Evolutionary conservation across 768 basidiomycete genomes (phyloP).

Genomic region (Termitomyces sp.): DNA sequence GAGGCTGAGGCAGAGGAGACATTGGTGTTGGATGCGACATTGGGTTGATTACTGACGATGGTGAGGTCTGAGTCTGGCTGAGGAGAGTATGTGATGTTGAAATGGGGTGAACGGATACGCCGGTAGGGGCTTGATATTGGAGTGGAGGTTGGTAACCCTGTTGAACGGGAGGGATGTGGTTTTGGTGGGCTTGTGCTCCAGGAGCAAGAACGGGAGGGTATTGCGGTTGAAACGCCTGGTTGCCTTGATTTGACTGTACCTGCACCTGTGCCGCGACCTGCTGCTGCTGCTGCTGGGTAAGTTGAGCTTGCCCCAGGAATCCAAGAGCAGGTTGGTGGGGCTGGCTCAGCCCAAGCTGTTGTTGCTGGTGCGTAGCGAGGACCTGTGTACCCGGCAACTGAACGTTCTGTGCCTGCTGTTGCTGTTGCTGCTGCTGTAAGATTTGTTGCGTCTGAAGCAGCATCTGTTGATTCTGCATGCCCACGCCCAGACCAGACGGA

Average conservation of each 20-base stretch:
- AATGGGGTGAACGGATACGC: not conserved
- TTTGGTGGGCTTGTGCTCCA: not conserved
- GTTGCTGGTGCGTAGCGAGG: not conserved
- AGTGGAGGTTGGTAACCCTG: not conserved
- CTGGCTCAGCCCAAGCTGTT: not conserved
- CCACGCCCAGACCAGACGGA: not conserved
- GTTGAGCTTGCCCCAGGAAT: not conserved
- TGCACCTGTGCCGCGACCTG: not conserved
- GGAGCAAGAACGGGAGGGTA: not conserved
- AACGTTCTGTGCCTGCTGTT: not conserved
- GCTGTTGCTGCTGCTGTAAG: not conserved
- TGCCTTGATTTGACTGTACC: not conserved
- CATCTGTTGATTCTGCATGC: not conserved
- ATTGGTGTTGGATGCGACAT: slow-evolving; percentile 2
- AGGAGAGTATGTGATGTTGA: not conserved
- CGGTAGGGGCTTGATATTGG: too few relatives aligned
- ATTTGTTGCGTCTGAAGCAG: not conserved
- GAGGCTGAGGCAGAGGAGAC: not conserved
- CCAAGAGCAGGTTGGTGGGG: not conserved
- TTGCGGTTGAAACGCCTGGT: not conserved
- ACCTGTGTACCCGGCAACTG: not conserved
- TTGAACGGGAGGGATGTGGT: too few relatives aligned
- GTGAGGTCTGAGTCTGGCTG: not conserved
- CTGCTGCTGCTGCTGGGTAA: not conserved
- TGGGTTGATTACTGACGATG: not conserved